Base-by-base conservation (phyloP, 2,329 filamentous ascomycete genomes). In the Fusarium torreyae region DNA sequence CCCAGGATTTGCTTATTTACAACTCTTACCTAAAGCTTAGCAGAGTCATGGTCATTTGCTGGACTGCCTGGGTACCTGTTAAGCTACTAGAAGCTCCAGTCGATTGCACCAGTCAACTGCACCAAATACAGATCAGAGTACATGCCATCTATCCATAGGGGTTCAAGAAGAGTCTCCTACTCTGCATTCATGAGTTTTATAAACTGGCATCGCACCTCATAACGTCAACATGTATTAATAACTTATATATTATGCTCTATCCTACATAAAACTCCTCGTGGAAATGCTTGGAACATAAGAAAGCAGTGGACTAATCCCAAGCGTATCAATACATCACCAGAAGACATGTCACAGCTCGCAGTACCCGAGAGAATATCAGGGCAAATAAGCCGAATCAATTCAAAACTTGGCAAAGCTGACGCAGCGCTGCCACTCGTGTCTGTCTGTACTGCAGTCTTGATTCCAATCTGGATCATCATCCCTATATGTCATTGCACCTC, bases 381-480 rank as follows among this genome's bases (percentile, higher is more conserved):
- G 60, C 63, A 60, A 67, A 66, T 67, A 70, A 60, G 71, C 71
- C 69, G 69, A 38, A 63, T 63, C 62, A 70, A 63, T 72, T 70
- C 68, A 59, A 61, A 65, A 62, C 63, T 70, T 59, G 68, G 69
- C 48, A 64, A 61, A 71, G 68, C 52, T 60, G 55, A 58, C 63
- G 58, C 54, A 60, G 50, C 53, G 40, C 42, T 42, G 40, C 40
- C 60, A 31, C 42, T 33, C 60, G 44, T 49, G 46, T 38, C 45
- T 52, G 43, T 39, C 53, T 46, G 60, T 58, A 66, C 53, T 66
- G 52, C 60, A 63, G 57, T 70, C 56, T 66, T 69, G 56, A 66
- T 74, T 69, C 71, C 72, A 74, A 74, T 74, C 71, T 74, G 69
- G 58, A 66, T 74, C 71, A 50, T 74, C 69, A 54, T 69, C 67